A percentile compares a stretch with the other conserved stretches of the same genome.
Evolutionary conservation across 495 filamentous ascomycete genomes (phyloP).

Genomic region (Penicillium canescens): DNA sequence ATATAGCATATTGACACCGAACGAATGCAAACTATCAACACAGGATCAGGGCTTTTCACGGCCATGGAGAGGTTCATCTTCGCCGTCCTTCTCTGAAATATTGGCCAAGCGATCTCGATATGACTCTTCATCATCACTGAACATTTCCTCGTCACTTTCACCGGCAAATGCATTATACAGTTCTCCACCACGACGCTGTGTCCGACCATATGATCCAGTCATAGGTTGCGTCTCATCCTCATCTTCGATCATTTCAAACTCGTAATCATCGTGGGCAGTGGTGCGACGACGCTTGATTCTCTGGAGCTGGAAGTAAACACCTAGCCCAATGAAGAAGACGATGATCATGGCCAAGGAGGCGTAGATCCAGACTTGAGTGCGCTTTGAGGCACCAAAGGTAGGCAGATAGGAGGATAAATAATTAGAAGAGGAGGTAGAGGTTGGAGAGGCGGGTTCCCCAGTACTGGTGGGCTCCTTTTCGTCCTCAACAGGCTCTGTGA

Average conservation of each 20-base stretch:
- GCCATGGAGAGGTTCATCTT: constrained; percentile 18
- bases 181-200: constrained; percentile 68
- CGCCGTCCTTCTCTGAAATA: constrained; percentile 19
- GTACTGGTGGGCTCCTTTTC: constrained; percentile 30
- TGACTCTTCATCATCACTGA: constrained; percentile 57
- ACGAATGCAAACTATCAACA: constrained; percentile 9
- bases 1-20: constrained; percentile 7
- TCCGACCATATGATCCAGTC: constrained; percentile 34
- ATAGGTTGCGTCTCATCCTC: constrained; percentile 69
- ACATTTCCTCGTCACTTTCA: constrained; percentile 70
- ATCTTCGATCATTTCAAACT: constrained; percentile 89
- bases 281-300: constrained; percentile 74
- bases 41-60: constrained; percentile 20
- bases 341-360: constrained; percentile 80
- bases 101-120: constrained; percentile 38
- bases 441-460: constrained; percentile 40
- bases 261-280: constrained; percentile 81
- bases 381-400: constrained; percentile 88
- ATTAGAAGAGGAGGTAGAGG: constrained; percentile 46
- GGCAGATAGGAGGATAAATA: constrained; percentile 90
- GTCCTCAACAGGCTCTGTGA: constrained; percentile 16
- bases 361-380: constrained; percentile 95
- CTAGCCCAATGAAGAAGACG: constrained; percentile 78
- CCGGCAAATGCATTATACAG: constrained; percentile 93
- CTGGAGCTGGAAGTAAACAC: constrained; percentile 75